These are phyloP conservation scores for Aspergillus thermomutatus DNA, from an alignment of 2,329 filamentous ascomycete genomes.

Conservation along the genomic window DNA sequence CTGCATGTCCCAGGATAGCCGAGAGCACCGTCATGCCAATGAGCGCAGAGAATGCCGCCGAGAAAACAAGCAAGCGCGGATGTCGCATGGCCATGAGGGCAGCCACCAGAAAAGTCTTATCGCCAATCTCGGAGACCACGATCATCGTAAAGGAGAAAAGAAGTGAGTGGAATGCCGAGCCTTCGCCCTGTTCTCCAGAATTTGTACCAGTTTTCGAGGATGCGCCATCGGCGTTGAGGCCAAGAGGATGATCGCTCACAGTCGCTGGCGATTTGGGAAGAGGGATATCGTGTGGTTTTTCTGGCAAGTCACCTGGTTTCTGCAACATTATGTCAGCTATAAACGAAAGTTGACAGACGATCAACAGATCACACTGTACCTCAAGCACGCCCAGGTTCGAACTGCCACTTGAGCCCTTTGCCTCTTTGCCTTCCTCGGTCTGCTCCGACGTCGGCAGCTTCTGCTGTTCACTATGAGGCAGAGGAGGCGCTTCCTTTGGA, in stretches of 20 bases:
- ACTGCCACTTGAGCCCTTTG: constrained; percentile 39
- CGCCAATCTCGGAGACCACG: constrained; percentile 90
- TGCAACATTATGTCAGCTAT: constrained; percentile 32
- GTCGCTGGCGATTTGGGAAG: constrained; percentile 57
- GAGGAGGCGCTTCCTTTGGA: constrained; percentile 79
- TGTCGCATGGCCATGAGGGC: constrained; percentile 99
- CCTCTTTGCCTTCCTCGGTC: constrained; percentile 33
- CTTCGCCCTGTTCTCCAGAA: constrained; percentile 54
- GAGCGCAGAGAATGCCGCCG: constrained; percentile 86
- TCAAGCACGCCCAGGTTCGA: constrained; percentile 51
- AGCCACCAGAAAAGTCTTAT: constrained; percentile 97
- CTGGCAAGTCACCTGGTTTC: constrained; percentile 80
- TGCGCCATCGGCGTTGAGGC: constrained; percentile 25
- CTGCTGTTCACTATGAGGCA: constrained; percentile 77
- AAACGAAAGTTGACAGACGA: background rate
- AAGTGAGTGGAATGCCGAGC: constrained; percentile 76
- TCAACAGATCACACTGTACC: constrained; percentile 41
- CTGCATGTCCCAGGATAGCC: constrained; percentile 85
- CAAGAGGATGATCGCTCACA: constrained; percentile 38
- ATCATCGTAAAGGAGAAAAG: constrained; percentile 96
- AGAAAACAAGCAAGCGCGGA: constrained; percentile 87
- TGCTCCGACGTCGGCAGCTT: constrained; percentile 50
- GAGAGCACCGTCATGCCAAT: constrained; percentile 94
- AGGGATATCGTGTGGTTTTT: constrained; percentile 71
- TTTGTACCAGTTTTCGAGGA: constrained; percentile 32